Percentiles rank a stretch among this genome's conserved stretches.
Conservation (phyloP, 2,329 filamentous ascomycete species). For the Penicillium psychrosexuale region DNA sequence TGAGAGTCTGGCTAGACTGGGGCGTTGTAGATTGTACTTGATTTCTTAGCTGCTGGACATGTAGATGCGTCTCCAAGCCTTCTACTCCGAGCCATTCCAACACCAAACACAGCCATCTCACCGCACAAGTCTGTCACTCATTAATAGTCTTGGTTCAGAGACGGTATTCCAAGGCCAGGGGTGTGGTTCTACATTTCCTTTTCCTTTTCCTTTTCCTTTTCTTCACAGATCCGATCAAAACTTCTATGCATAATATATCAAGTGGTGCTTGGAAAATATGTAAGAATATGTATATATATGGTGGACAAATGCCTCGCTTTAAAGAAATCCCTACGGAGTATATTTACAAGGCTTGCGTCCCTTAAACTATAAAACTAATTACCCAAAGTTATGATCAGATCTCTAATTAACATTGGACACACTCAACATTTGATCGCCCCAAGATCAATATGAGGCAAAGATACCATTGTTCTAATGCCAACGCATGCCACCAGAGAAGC, state of each 20-base stretch:
- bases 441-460: constrained; percentile 1
- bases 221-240: neutral
- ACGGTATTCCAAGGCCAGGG: neutral
- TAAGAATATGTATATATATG: neutral
- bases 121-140: neutral
- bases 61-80: neutral
- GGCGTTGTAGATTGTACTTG: neutral
- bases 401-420: neutral
- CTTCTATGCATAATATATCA: neutral
- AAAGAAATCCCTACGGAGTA: neutral
- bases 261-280: neutral
- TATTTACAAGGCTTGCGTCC: neutral
- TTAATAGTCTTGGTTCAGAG: neutral
- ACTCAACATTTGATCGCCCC: neutral
- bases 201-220: neutral
- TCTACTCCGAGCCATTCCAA: neutral
- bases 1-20: neutral
- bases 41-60: neutral
- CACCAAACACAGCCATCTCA: neutral
- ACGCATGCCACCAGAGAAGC: neutral
- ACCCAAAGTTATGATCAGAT: neutral
- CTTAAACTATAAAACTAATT: neutral
- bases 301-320: neutral
- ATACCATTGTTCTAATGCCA: neutral
- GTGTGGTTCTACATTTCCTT: neutral